phyloP scores from a whole-genome alignment of 176 grass and related monocot species.

The Carex myosuroides region DNA sequence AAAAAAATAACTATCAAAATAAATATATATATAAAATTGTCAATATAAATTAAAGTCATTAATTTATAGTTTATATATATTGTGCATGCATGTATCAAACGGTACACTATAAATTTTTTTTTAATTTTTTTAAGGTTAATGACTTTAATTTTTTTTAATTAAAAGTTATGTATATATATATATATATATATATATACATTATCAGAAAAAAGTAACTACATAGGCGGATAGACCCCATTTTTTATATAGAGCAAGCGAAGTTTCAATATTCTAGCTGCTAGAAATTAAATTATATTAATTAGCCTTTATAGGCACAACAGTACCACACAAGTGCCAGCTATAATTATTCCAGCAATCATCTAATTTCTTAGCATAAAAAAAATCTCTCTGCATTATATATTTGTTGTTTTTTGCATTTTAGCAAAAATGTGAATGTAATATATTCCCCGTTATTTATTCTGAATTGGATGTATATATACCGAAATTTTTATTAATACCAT shows the following conservation, averaged over 20 bases:
- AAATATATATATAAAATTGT: background rate
- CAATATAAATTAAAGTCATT: background rate
- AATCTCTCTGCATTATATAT: background rate
- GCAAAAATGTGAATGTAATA: background rate
- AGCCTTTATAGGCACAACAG: background rate
- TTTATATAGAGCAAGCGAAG: background rate
- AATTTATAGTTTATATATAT: background rate
- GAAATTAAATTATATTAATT: background rate
- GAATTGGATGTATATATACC: background rate
- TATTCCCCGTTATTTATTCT: background rate
- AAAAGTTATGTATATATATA: background rate
- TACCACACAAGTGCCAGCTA: background rate
- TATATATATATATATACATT: background rate
- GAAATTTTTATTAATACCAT: too few species aligned
- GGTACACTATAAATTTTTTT: background rate
- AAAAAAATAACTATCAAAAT: too few species aligned
- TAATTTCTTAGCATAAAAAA: background rate
- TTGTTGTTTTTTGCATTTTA: background rate
- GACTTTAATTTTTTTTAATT: background rate
- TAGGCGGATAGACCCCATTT: background rate
- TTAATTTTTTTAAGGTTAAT: too few species aligned
- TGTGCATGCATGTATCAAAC: background rate
- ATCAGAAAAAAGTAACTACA: background rate
- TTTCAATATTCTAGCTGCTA: background rate
- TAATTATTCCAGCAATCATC: background rate